Conservation (phyloP, 306 rosid species). For the Castanopsis chinensis region DNA sequence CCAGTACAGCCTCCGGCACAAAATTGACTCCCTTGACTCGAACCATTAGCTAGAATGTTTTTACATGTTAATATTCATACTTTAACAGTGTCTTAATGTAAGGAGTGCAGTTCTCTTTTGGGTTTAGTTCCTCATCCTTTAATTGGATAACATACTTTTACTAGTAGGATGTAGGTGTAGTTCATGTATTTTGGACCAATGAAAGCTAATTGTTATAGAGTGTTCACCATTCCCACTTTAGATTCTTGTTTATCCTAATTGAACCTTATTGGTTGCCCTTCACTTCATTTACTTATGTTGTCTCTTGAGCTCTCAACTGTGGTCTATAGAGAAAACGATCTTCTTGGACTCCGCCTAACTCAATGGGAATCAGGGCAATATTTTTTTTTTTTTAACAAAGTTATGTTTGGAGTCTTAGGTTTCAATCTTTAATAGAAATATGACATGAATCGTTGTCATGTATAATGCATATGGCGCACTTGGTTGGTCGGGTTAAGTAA, state of each 20-base stretch:
- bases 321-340: background rate
- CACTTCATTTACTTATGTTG: background rate
- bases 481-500: too few relatives aligned
- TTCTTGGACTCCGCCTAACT: background rate
- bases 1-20: too few relatives aligned
- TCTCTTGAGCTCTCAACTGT: background rate
- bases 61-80: background rate
- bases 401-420: too few relatives aligned
- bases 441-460: too few relatives aligned
- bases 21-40: too few relatives aligned
- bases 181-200: background rate
- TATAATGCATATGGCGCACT: too few relatives aligned
- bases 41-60: background rate
- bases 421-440: too few relatives aligned
- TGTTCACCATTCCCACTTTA: background rate
- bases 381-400: too few relatives aligned
- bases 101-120: too few relatives aligned
- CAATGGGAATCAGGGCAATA: background rate
- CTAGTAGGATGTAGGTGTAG: background rate
- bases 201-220: background rate
- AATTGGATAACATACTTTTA: too few relatives aligned
- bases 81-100: background rate
- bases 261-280: background rate
- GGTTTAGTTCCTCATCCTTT: too few relatives aligned
- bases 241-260: background rate